A percentile compares a stretch with the other conserved stretches of the same genome.
These are phyloP conservation scores for Paxillus rubicundulus DNA, from an alignment of 768 basidiomycete genomes.

Conservation along the genomic window DNA sequence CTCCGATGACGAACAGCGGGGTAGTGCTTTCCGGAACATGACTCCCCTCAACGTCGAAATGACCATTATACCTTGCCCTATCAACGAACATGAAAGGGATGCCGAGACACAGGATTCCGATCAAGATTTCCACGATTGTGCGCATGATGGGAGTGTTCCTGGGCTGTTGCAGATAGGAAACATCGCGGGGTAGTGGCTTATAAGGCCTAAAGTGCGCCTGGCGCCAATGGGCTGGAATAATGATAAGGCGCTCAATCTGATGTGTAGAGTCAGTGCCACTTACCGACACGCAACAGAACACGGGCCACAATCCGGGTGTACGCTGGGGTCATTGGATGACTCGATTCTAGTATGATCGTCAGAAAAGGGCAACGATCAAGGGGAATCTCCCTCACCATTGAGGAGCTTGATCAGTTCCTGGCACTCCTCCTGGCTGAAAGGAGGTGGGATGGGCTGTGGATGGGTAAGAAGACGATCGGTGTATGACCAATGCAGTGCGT, in stretches of 20 bases:
- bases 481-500: slow-evolving; percentile 78
- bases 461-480: slow-evolving; percentile 73
- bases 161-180: slow-evolving; percentile 28
- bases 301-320: slow-evolving; percentile 67
- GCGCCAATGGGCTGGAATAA: slow-evolving; percentile 55
- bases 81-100: slow-evolving; percentile 75
- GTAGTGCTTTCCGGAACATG: slow-evolving; percentile 45
- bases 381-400: slow-evolving; percentile 22
- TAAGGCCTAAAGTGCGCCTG: slow-evolving; percentile 67
- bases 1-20: slow-evolving; percentile 63
- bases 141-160: slow-evolving; percentile 43
- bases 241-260: slow-evolving; percentile 2
- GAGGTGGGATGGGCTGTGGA: slow-evolving; percentile 52
- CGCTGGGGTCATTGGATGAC: slow-evolving; percentile 33
- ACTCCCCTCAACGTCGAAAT: slow-evolving; percentile 57
- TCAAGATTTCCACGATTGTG: slow-evolving; percentile 52
- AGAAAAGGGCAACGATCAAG: background rate
- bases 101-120: slow-evolving; percentile 68
- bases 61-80: slow-evolving; percentile 42
- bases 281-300: slow-evolving; percentile 65
- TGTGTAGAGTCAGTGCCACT: slow-evolving; percentile 23
- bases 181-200: slow-evolving; percentile 61
- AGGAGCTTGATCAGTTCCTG: slow-evolving; percentile 68
- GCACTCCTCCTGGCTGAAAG: slow-evolving; percentile 76
- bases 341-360: slow-evolving; percentile 13